A percentile compares a stretch with the other conserved stretches of the same genome.
phyloP scores from a whole-genome alignment of 2,329 filamentous ascomycete genomes.

The Pyrenophora seminiperda region DNA sequence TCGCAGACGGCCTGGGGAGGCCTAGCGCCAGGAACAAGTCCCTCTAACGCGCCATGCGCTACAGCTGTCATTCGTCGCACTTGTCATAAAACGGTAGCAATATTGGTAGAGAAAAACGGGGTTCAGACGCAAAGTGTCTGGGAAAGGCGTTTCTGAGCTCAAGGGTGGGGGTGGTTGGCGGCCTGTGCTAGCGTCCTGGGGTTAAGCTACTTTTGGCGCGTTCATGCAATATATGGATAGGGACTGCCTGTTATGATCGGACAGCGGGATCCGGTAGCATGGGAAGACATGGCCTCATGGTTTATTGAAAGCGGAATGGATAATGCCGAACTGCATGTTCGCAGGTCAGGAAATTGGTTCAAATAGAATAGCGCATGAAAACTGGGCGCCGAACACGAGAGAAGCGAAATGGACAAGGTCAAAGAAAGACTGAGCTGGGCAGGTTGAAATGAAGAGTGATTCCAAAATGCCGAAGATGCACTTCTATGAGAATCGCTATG shows the following conservation, averaged over 20 bases:
- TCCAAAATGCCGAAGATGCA: too few species aligned
- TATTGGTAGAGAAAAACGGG: not conserved
- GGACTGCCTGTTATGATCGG: not conserved
- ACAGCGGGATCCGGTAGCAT: not conserved
- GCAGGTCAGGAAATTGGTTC: not conserved
- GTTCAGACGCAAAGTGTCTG: not conserved
- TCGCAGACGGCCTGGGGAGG: not conserved
- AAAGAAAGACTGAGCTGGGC: too few species aligned
- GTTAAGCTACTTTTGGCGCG: not conserved
- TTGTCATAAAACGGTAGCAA: not conserved
- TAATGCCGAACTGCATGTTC: not conserved
- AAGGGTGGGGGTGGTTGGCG: not conserved
- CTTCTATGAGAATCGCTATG: too few species aligned
- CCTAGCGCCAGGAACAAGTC: not conserved
- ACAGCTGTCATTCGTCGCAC: not conserved
- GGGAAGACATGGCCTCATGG: not conserved
- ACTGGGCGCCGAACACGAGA: too few species aligned
- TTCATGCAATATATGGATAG: not conserved
- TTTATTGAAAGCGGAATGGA: not conserved
- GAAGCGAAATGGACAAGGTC: too few species aligned
- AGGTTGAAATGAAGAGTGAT: too few species aligned
- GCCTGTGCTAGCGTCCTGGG: not conserved
- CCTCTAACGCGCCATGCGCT: constrained; percentile 1
- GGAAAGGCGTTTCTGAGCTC: not conserved
- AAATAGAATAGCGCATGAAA: too few species aligned